Evolutionary conservation across 371 early-diverging fungal species (phyloP).

Genomic region (Mortierella sp.): DNA sequence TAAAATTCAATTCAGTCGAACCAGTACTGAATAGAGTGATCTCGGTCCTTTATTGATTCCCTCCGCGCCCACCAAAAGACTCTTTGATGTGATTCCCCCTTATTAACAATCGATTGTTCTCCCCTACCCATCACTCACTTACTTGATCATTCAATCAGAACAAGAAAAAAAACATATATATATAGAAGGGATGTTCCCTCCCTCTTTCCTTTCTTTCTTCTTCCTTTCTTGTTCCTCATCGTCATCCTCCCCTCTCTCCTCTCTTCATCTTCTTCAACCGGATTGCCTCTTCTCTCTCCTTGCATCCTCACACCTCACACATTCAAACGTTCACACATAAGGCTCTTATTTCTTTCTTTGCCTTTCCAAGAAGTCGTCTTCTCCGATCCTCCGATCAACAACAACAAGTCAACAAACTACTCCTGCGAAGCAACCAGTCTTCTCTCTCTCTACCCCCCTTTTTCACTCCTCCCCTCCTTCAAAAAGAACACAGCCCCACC

Average conservation of each 20-base stretch:
- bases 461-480: background rate
- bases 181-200: background rate
- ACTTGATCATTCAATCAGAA: no score
- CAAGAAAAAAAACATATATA: background rate
- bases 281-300: background rate
- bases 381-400: background rate
- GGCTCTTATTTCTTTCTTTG: background rate
- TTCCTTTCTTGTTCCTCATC: slow-evolving; percentile 8
- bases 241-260: background rate
- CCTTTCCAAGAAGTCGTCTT: slow-evolving; percentile 13
- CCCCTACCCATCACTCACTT: background rate
- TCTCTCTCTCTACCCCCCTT: background rate
- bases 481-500: background rate
- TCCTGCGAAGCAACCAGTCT: background rate
- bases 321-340: background rate
- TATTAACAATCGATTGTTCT: background rate
- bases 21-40: background rate
- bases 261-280: background rate
- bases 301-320: background rate
- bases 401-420: background rate
- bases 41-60: background rate
- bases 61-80: background rate
- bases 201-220: slow-evolving; percentile 14
- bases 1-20: background rate
- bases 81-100: background rate